These are phyloP conservation scores for Begonia peltatifolia DNA, from an alignment of 306 rosid species.

Conservation along the genomic window DNA sequence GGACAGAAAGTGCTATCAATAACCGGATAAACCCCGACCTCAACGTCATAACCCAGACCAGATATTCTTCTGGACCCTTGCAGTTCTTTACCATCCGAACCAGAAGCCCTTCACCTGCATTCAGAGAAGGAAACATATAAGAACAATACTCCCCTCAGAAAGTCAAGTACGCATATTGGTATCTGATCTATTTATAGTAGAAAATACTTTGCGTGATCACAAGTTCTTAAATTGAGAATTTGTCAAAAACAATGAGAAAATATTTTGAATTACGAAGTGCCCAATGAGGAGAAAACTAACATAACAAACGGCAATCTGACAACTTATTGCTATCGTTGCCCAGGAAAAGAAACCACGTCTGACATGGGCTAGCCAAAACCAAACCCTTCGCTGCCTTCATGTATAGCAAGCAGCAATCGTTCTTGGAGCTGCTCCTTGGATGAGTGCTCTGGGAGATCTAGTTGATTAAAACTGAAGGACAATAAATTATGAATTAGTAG, in stretches of 20 bases:
- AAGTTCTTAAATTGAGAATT: too few relatives aligned
- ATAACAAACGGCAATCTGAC: slow-evolving; percentile 28
- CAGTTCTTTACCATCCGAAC: too few relatives aligned
- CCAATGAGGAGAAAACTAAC: slow-evolving; percentile 19
- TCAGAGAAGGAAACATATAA: too few relatives aligned
- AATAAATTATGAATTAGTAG: slow-evolving; percentile 12
- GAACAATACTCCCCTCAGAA: too few relatives aligned
- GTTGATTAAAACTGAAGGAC: slow-evolving; percentile 78
- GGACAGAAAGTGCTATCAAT: too few relatives aligned
- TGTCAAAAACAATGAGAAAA: neutral
- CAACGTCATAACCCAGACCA: too few relatives aligned
- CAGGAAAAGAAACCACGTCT: slow-evolving; percentile 6
- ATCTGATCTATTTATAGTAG: too few relatives aligned
- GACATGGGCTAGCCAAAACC: slow-evolving; percentile 57
- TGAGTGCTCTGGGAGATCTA: slow-evolving; percentile 94
- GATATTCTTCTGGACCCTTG: too few relatives aligned
- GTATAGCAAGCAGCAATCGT: slow-evolving; percentile 90
- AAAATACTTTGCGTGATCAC: too few relatives aligned
- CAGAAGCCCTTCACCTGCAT: too few relatives aligned
- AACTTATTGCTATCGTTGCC: slow-evolving; percentile 22
- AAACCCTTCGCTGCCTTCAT: slow-evolving; percentile 96
- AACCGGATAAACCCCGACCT: too few relatives aligned
- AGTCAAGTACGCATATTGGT: too few relatives aligned
- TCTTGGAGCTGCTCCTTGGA: slow-evolving; percentile 91
- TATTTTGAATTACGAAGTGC: neutral